Base-by-base conservation (phyloP, 345 rosid genomes). In the Turnera subulata region DNA sequence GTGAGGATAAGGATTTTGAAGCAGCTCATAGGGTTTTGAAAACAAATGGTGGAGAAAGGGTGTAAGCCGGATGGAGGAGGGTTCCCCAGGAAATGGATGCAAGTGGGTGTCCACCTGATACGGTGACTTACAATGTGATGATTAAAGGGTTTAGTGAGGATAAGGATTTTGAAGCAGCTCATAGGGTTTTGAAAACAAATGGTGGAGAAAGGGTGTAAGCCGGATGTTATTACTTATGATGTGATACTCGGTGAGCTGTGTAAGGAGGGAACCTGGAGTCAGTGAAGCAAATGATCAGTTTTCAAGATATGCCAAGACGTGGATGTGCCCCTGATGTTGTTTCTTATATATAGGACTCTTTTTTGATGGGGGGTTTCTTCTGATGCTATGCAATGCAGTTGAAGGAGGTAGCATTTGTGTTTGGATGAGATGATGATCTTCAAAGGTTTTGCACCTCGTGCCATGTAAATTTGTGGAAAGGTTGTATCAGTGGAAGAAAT, bases 351-450 rank as follows among this genome's bases (percentile, higher is more conserved):
- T 59, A 80, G 98, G 59, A 76, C 84, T 65, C n/a, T 63, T 89
- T 50, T 92, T 92, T 56, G 87, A 82, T 20, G 91, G 84, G 37
- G n/a, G n/a, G n/a, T n/a, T n/a, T 82, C 88, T 50, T 71, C 83
- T 5, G 64, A 72, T 21, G 73, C 59, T n/a, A n/a, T n/a, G n/a
- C n/a, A 54, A 61, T 66, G 71, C 77, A 69, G 61, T 67, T 72
- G 7, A 59, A 79, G 70, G 92, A 83, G 62, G 96, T 91, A 6
- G 62, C 75, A 2, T 64, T 67, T 42, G 23, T 84, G n/a, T 65
- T 75, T 92, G 74, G 91, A 88, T 48, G 98, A 86, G n/a, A n/a
- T n/a, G 76, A 89, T 92, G 96, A 46, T 82, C 46, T 84, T 84
- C 61, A 89, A 89, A 75, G 93, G 89, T 5, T 84, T 75, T 65